phyloP scores from a whole-genome alignment of 176 grass and related monocot species.

The Tuctoria greenei region DNA sequence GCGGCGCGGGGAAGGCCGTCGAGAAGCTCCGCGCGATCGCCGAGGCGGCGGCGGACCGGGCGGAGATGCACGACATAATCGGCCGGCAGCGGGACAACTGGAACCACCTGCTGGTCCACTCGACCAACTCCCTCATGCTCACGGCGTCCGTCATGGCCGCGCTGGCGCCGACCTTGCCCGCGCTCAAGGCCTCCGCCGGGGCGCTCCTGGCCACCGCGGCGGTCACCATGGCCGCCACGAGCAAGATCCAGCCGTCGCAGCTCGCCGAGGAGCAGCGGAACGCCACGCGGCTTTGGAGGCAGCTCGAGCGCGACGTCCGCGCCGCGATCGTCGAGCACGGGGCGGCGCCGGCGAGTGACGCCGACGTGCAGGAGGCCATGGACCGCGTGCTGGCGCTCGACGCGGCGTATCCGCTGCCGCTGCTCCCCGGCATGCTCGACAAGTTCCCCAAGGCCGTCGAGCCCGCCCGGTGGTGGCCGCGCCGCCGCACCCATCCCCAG shows the following conservation, averaged over 20 bases:
- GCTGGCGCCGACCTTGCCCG: constrained; percentile 1
- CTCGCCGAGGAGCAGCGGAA: constrained; percentile 75
- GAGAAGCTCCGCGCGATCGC: constrained; percentile 48
- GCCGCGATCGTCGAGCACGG: background rate
- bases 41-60: constrained; percentile 51
- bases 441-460: constrained; percentile 57
- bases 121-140: constrained; percentile 57
- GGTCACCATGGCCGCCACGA: constrained; percentile 38
- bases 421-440: constrained; percentile 50
- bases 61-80: constrained; percentile 72
- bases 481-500: no score
- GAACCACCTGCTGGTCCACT: constrained; percentile 71
- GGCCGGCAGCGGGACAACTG: constrained; percentile 61
- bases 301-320: constrained; percentile 43
- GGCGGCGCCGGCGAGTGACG: background rate
- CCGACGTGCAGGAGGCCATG: constrained; percentile 17
- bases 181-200: constrained; percentile 41
- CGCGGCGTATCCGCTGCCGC: constrained; percentile 52
- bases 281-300: constrained; percentile 45
- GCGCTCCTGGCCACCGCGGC: constrained; percentile 32
- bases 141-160: constrained; percentile 44
- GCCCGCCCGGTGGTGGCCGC: constrained; percentile 62
- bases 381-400: constrained; percentile 46
- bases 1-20: background rate
- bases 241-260: constrained; percentile 69